Conservation (phyloP, 805 yeast genomes). For the Ogataea ramenticola region DNA sequence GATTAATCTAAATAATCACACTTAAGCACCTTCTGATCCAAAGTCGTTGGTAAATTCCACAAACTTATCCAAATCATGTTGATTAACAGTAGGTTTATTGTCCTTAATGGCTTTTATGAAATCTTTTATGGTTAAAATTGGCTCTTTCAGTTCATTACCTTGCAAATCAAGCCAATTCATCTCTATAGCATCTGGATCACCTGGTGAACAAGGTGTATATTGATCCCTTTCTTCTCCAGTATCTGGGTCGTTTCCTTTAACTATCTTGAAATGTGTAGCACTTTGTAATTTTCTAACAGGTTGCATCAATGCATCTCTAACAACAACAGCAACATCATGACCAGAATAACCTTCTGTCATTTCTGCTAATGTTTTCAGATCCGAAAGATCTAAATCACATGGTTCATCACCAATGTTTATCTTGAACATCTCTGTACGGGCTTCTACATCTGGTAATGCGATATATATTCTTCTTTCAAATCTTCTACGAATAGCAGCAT, state of each 20-base stretch:
- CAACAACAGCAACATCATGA: constrained; percentile 93
- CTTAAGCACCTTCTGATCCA: constrained; percentile 87
- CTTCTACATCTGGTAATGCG: constrained; percentile 89
- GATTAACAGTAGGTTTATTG: constrained; percentile 93
- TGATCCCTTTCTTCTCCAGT: constrained; percentile 32
- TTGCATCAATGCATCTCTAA: constrained; percentile 95
- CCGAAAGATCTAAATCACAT: constrained; percentile 65
- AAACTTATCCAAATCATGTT: constrained; percentile 73
- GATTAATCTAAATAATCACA: neutral
- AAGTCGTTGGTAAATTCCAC: constrained; percentile 87
- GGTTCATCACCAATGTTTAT: constrained; percentile 88
- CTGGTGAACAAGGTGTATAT: constrained; percentile 94
- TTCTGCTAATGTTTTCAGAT: constrained; percentile 71
- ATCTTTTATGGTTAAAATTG: constrained; percentile 83
- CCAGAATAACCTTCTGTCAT: constrained; percentile 98
- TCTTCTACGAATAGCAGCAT: constrained; percentile 94
- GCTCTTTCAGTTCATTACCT: constrained; percentile 85
- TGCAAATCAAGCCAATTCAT: constrained; percentile 91
- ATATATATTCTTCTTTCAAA: constrained; percentile 94
- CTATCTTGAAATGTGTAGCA: constrained; percentile 88
- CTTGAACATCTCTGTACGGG: constrained; percentile 90
- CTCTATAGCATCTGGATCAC: constrained; percentile 80
- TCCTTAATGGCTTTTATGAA: constrained; percentile 87
- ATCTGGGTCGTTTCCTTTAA: constrained; percentile 33
- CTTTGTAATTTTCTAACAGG: constrained; percentile 93